Conservation (phyloP, 83 land plant species). For the Thuja plicata region DNA sequence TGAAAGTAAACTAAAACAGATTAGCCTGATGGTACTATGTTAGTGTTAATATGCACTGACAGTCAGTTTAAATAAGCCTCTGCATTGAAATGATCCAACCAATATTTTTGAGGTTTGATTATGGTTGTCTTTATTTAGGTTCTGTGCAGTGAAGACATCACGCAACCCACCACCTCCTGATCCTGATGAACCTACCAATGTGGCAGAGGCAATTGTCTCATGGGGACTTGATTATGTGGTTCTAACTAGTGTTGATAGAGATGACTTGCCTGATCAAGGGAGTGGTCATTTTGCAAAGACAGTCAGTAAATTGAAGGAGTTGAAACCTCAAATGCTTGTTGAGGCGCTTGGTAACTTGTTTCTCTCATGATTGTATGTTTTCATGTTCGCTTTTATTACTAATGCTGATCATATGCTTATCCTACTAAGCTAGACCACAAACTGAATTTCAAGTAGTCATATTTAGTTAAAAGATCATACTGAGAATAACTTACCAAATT, state of each 20-base stretch:
- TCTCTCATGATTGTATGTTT: not conserved
- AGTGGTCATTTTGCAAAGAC: constrained; percentile 96
- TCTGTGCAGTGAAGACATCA: constrained; percentile 98
- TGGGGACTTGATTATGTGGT: constrained; percentile 99
- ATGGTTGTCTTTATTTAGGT: constrained; percentile 39
- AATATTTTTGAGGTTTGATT: not conserved
- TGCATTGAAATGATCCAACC: not conserved
- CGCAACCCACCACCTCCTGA: constrained; percentile 91
- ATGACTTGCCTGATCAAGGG: constrained; percentile 96
- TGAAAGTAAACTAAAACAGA: not conserved
- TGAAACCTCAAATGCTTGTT: constrained; percentile 87
- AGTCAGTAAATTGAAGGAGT: constrained; percentile 66
- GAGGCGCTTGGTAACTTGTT: constrained; percentile 81
- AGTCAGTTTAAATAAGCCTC: not conserved
- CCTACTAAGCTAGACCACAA: not conserved
- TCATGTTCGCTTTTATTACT: not conserved
- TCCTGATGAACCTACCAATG: constrained; percentile 87
- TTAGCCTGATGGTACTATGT: not conserved
- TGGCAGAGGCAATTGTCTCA: constrained; percentile 94
- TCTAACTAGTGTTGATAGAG: constrained; percentile 95
- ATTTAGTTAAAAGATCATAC: not conserved
- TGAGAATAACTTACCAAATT: not conserved
- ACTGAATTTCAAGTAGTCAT: not conserved
- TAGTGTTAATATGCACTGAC: not conserved
- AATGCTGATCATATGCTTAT: not conserved